A percentile compares a stretch with the other conserved stretches of the same genome.
phyloP scores from a whole-genome alignment of 2,329 filamentous ascomycete species.

The Nemania abortiva region DNA sequence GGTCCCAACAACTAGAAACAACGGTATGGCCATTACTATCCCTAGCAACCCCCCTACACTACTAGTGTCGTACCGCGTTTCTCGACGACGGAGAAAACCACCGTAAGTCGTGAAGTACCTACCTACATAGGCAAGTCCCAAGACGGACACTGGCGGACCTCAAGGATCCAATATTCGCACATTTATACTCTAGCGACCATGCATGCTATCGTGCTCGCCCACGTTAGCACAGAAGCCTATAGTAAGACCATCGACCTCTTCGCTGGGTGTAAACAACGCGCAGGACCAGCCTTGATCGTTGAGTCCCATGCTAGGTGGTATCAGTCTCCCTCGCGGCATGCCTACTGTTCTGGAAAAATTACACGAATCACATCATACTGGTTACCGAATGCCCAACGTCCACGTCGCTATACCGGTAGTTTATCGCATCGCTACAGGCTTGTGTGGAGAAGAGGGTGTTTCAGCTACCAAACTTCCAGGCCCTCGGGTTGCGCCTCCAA shows the following conservation, averaged over 20 bases:
- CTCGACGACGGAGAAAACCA: background rate
- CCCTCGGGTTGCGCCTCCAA: slow-evolving; percentile 17
- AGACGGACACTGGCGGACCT: background rate
- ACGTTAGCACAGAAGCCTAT: background rate
- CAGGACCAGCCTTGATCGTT: background rate
- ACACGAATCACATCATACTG: slow-evolving; percentile 19
- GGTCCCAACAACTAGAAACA: background rate
- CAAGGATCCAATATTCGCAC: too few species aligned
- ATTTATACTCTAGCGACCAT: background rate
- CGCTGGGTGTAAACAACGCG: background rate
- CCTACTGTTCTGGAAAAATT: background rate
- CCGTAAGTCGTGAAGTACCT: background rate
- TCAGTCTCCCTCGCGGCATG: slow-evolving; percentile 1
- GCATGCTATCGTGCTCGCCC: background rate
- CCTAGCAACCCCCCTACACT: background rate
- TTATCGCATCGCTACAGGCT: slow-evolving; percentile 6
- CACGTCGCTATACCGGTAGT: slow-evolving; percentile 18
- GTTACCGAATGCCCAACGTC: slow-evolving; percentile 9
- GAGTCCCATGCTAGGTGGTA: background rate
- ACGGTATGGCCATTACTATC: background rate
- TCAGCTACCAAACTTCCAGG: slow-evolving; percentile 25
- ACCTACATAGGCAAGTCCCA: background rate
- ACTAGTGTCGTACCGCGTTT: background rate
- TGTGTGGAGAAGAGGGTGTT: slow-evolving; percentile 26
- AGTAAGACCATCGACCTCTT: background rate